Conservation (phyloP, 2,329 filamentous ascomycete species). For the Xylaria sp. region DNA sequence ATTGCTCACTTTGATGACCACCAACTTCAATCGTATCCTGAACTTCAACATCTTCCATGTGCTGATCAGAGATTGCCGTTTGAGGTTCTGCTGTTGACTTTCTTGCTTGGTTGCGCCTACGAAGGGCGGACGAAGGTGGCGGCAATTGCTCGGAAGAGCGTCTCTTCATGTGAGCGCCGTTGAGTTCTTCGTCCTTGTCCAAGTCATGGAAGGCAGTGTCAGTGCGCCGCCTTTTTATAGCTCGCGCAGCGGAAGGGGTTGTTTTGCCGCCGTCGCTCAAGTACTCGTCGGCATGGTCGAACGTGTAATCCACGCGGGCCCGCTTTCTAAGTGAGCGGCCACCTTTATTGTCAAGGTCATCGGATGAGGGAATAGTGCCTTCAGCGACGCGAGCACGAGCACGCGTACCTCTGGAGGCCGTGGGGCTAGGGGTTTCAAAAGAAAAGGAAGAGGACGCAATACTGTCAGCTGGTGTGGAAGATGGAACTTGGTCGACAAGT, state of each 20-base stretch:
- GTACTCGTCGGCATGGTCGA: constrained; percentile 64
- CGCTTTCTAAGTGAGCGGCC: constrained; percentile 69
- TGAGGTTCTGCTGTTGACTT: constrained; percentile 50
- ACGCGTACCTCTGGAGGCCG: constrained; percentile 54
- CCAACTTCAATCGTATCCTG: constrained; percentile 70
- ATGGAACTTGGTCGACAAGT: constrained; percentile 32
- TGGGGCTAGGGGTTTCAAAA: constrained; percentile 49
- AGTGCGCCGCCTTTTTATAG: constrained; percentile 49
- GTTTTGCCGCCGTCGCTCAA: constrained; percentile 43
- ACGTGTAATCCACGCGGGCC: constrained; percentile 67
- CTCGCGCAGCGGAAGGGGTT: constrained; percentile 44
- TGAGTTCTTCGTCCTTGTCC: constrained; percentile 45
- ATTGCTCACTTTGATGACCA: constrained; percentile 53
- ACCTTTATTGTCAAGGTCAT: constrained; percentile 64
- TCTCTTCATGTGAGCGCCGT: constrained; percentile 44
- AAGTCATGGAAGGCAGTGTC: constrained; percentile 43
- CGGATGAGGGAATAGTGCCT: constrained; percentile 53
- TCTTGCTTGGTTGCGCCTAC: constrained; percentile 42
- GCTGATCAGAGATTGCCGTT: constrained; percentile 42
- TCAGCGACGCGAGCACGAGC: constrained; percentile 58
- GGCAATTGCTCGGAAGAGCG: constrained; percentile 50
- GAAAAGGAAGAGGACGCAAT: constrained; percentile 44
- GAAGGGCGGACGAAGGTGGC: constrained; percentile 41
- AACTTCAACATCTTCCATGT: constrained; percentile 60
- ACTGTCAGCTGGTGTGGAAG: constrained; percentile 40